A percentile compares a stretch with the other conserved stretches of the same genome.
phyloP scores from a whole-genome alignment of 768 basidiomycete species.

The Tricholoma sp. region DNA sequence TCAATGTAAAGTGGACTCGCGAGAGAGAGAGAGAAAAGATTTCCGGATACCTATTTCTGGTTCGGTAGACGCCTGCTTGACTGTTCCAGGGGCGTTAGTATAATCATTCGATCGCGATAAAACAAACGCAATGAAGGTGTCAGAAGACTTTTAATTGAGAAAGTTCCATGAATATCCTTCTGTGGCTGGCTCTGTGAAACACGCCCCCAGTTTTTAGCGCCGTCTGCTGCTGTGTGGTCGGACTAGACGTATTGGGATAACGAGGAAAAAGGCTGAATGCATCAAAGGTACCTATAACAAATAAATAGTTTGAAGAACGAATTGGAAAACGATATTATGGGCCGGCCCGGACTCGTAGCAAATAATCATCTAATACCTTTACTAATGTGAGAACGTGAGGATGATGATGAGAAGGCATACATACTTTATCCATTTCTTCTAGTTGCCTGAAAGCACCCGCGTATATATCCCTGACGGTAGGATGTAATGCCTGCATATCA shows the following conservation, averaged over 20 bases:
- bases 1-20: no score
- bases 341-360: constrained; percentile 8
- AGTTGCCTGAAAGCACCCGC: constrained; percentile 64
- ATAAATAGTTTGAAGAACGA: neutral
- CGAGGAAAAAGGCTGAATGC: neutral
- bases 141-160: no score
- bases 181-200: no score
- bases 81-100: no score
- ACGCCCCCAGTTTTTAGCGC: no score
- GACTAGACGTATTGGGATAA: neutral
- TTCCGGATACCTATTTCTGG: no score
- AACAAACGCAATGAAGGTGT: no score
- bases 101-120: no score
- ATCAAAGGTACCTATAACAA: neutral
- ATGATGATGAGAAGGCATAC: neutral
- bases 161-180: no score
- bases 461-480: constrained; percentile 67
- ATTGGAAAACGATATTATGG: neutral
- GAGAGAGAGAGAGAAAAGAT: no score
- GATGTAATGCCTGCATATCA: constrained; percentile 62
- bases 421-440: constrained; percentile 77
- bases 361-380: constrained; percentile 7
- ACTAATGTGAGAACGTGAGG: neutral
- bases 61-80: no score
- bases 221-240: no score